Percentiles rank a stretch among this genome's conserved stretches.
Conservation (phyloP, 306 rosid species). For the Acacia melanoxylon region DNA sequence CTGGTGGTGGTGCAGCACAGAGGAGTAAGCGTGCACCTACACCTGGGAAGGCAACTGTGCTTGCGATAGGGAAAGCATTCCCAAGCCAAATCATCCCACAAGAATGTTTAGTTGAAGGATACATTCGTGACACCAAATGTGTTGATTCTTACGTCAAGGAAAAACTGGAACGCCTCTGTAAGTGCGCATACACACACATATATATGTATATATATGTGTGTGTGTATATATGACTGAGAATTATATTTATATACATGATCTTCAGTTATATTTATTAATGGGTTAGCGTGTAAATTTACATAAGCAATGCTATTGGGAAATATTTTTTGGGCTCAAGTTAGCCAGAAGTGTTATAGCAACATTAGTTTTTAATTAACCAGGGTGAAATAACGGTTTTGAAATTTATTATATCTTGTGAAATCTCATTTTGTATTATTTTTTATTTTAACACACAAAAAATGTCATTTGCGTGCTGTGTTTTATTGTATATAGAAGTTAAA, state of each 20-base stretch:
- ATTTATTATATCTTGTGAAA: neutral
- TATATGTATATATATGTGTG: no score
- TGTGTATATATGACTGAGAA: no score
- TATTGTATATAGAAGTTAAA: neutral
- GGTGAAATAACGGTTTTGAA: no score
- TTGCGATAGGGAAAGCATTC: slow-evolving; percentile 89
- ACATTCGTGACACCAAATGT: slow-evolving; percentile 87
- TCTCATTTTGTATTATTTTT: no score
- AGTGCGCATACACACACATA: slow-evolving; percentile 7
- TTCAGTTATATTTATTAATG: no score
- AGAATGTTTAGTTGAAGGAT: slow-evolving; percentile 93
- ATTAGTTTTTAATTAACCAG: no score
- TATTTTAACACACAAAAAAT: neutral
- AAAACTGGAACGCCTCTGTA: slow-evolving; percentile 88
- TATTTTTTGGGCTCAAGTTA: no score
- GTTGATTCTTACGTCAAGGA: slow-evolving; percentile 68
- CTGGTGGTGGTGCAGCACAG: slow-evolving; percentile 3
- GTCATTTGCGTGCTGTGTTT: neutral
- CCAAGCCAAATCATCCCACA: slow-evolving; percentile 91
- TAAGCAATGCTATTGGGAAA: no score
- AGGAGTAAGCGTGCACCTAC: slow-evolving; percentile 54
- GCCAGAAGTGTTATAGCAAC: no score
- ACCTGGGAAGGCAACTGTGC: slow-evolving; percentile 75
- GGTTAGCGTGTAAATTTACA: no score
- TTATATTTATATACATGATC: no score